Evolutionary conservation across 73 alveolate genomes (phyloP).

Genomic region (Effrenium voratum): DNA sequence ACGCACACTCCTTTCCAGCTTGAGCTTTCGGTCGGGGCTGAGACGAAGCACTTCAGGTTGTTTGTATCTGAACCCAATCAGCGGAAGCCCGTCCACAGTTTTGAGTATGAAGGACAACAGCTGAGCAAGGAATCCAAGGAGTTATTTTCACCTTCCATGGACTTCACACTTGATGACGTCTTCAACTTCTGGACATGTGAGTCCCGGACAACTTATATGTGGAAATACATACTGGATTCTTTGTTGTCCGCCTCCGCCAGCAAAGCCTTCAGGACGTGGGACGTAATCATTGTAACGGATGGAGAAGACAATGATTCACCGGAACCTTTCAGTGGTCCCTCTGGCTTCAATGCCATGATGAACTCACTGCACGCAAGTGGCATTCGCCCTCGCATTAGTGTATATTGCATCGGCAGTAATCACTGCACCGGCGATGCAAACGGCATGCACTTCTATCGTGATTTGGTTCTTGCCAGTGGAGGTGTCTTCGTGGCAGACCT

Average conservation of each 20-base stretch:
- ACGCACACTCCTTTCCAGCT: slow-evolving; percentile 15
- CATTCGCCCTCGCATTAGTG: slow-evolving; percentile 22
- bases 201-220: slow-evolving; percentile 30
- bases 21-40: neutral
- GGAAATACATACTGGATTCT: neutral
- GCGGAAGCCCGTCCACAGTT: neutral
- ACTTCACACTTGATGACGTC: neutral
- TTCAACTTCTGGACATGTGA: neutral
- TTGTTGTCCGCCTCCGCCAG: neutral
- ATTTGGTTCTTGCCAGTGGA: slow-evolving; percentile 21
- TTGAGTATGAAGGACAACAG: neutral
- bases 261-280: neutral
- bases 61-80: neutral
- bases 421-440: slow-evolving; percentile 55
- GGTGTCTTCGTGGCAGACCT: slow-evolving; percentile 30
- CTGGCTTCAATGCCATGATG: slow-evolving; percentile 35
- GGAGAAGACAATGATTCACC: slow-evolving; percentile 26
- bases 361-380: slow-evolving; percentile 14
- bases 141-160: neutral
- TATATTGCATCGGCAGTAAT: slow-evolving; percentile 14
- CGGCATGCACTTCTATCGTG: slow-evolving; percentile 28
- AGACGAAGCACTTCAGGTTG: neutral
- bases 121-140: neutral
- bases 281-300: slow-evolving; percentile 22
- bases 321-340: neutral